Base-by-base conservation (phyloP, 1,284 basidiomycete species). In the Lentinus polychrous region DNA sequence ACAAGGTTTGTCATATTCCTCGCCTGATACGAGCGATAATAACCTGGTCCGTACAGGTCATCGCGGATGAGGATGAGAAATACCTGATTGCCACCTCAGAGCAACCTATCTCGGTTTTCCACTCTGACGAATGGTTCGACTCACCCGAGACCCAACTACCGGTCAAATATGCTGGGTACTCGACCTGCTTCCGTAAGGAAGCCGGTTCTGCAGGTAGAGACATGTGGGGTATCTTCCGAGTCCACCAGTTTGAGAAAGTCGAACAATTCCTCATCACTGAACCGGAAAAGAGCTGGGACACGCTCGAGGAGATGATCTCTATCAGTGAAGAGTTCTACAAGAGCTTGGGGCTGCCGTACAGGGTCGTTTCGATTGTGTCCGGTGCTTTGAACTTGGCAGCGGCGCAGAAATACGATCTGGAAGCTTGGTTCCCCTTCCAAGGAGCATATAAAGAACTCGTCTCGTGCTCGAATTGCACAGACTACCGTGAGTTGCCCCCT, bases 371-470 rank as follows among this genome's bases (percentile, higher is more conserved):
- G n/a, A 98, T 99, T 61, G 95, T 97, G 32, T 94, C 91, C 32
- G 93, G 95, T 14, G 95, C 93, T 18, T 73, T 99, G 59, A 99
- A 99, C 71, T 82, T 98, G 59, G 95, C 96, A 0, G 95, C 96
- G 7, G 81, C 94, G 48, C 92, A 95, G 75, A 99, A 99, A 74
- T 94, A 87, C 66, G 96, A 99, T 70, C 67, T 99, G 49, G 95
- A 99, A 69, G 96, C 95, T 43, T 99, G 93, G 92, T 99, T 99
- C 80, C 95, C 95, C 2, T 97, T 92, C 81, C 95, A 98, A 70
- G 87, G 85, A 50, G 87, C 79, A 55, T 94, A 95, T 76, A 99
- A 99, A 76, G 95, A 99, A 69, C 71, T 94, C 31, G 90, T 94
- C 33, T 91, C 88, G 57, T 91, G 88, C 64, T 91, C 88, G 61